Conservation (phyloP, 306 rosid genomes). For the Quercus rubra region DNA sequence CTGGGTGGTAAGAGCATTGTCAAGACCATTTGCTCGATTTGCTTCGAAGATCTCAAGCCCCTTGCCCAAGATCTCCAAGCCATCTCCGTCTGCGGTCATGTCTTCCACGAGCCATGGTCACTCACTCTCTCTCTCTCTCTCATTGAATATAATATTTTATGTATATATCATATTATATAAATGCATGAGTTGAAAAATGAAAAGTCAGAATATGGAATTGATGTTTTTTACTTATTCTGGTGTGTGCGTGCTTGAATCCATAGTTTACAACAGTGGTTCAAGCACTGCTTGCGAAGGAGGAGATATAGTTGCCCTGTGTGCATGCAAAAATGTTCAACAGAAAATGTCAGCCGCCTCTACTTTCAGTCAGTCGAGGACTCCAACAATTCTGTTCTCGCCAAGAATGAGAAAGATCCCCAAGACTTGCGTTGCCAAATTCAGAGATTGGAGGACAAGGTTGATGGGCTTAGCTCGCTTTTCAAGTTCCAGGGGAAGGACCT, state of each 20-base stretch:
- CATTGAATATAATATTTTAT: not conserved
- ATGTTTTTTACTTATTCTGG: not conserved
- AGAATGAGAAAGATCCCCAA: too few species aligned
- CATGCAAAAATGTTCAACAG: constrained; percentile 61
- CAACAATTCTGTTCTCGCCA: constrained; percentile 26
- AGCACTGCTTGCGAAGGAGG: constrained; percentile 56
- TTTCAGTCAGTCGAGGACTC: constrained; percentile 78
- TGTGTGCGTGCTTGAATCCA: constrained; percentile 4
- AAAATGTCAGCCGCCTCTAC: constrained; percentile 67
- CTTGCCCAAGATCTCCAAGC: constrained; percentile 76
- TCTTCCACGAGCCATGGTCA: constrained; percentile 95
- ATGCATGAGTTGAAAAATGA: not conserved
- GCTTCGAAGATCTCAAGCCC: constrained; percentile 86
- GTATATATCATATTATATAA: not conserved
- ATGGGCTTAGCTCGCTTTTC: too few species aligned
- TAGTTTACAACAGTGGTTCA: constrained; percentile 93
- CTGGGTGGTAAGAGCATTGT: constrained; percentile 26
- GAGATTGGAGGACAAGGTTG: too few species aligned
- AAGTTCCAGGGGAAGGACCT: too few species aligned
- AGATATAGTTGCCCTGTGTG: constrained; percentile 80
- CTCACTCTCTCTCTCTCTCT: not conserved
- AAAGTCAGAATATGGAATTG: not conserved
- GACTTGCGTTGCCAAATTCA: too few species aligned
- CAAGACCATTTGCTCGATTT: constrained; percentile 83
- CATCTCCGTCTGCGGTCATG: constrained; percentile 81